A percentile compares a stretch with the other conserved stretches of the same genome.
These are phyloP conservation scores for Pyrenopolyporus hunteri DNA, from an alignment of 495 filamentous ascomycete genomes.

Conservation along the genomic window DNA sequence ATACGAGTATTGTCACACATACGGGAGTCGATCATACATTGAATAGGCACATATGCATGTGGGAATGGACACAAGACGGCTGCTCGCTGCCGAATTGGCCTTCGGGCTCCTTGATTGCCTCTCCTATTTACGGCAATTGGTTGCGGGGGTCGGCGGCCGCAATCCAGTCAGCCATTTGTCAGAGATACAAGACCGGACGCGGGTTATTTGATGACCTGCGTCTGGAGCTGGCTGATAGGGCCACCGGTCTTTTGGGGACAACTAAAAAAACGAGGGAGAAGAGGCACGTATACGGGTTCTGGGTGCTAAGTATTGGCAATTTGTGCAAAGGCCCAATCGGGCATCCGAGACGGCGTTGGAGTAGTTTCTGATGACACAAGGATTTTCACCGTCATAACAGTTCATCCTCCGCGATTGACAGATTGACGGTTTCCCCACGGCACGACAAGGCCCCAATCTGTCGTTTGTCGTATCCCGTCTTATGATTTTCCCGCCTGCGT, in stretches of 20 bases:
- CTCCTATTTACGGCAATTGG: conserved; percentile 32
- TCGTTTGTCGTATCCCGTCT: conserved; percentile 15
- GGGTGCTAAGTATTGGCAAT: neutral
- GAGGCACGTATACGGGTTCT: neutral
- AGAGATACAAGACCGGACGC: conserved; percentile 33
- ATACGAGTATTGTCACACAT: neutral
- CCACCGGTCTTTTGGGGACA: neutral
- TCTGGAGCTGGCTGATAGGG: conserved; percentile 29
- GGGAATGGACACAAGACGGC: conserved; percentile 21
- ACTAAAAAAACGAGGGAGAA: neutral
- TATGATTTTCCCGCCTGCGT: conserved; percentile 17
- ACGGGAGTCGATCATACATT: conserved; percentile 1
- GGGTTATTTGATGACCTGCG: conserved; percentile 40
- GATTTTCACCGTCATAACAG: conserved; percentile 9
- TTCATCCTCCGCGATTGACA: conserved; percentile 9
- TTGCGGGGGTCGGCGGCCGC: conserved; percentile 26
- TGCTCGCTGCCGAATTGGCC: conserved; percentile 26
- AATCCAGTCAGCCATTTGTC: conserved; percentile 31
- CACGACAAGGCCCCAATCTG: conserved; percentile 4
- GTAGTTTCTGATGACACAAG: conserved; percentile 14
- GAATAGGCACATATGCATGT: conserved; percentile 8
- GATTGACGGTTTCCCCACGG: neutral
- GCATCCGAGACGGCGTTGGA: conserved; percentile 5
- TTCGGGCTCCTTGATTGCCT: conserved; percentile 7
- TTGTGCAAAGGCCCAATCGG: conserved; percentile 14